A percentile compares a stretch with the other conserved stretches of the same genome.
phyloP scores from a whole-genome alignment of 2,329 filamentous ascomycete genomes.

The Phyllosticta ampelicida region DNA sequence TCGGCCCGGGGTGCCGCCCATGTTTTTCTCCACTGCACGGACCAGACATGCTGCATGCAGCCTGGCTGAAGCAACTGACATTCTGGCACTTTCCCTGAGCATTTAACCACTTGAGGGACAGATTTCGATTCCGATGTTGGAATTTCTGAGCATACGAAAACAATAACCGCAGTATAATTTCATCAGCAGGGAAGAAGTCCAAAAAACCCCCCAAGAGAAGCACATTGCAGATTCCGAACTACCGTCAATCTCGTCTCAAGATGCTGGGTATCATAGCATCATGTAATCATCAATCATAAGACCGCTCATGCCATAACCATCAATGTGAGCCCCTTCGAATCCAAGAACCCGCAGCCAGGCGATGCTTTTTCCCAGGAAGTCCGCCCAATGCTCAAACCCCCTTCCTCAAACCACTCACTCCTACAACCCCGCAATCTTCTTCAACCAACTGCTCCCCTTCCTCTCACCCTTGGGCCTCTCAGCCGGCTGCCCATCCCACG shows the following conservation, averaged over 20 bases:
- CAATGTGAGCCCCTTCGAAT: not conserved
- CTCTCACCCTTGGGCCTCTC: slow-evolving; percentile 2
- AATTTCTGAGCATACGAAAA: too few species aligned
- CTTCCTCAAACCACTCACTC: not conserved
- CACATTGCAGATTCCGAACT: not conserved
- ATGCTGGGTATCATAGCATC: slow-evolving; percentile 9
- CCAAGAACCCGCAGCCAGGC: not conserved
- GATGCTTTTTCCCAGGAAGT: not conserved
- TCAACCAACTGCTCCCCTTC: slow-evolving; percentile 10
- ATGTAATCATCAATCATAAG: slow-evolving; percentile 7
- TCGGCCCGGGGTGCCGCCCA: slow-evolving; percentile 6
- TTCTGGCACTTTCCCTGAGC: not conserved
- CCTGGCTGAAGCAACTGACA: not conserved
- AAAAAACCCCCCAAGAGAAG: not conserved
- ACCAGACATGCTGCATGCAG: not conserved
- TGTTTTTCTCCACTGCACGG: slow-evolving; percentile 5
- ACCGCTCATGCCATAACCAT: slow-evolving; percentile 1
- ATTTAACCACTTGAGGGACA: too few species aligned
- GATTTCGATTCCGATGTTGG: too few species aligned
- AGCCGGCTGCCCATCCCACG: slow-evolving; percentile 8
- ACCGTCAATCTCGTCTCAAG: not conserved
- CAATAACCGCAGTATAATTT: too few species aligned
- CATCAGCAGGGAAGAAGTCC: too few species aligned
- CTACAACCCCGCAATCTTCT: slow-evolving; percentile 9
- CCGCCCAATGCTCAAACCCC: not conserved